Evolutionary conservation across 495 filamentous ascomycete genomes (phyloP).

Genomic region (Penicillium salamii): DNA sequence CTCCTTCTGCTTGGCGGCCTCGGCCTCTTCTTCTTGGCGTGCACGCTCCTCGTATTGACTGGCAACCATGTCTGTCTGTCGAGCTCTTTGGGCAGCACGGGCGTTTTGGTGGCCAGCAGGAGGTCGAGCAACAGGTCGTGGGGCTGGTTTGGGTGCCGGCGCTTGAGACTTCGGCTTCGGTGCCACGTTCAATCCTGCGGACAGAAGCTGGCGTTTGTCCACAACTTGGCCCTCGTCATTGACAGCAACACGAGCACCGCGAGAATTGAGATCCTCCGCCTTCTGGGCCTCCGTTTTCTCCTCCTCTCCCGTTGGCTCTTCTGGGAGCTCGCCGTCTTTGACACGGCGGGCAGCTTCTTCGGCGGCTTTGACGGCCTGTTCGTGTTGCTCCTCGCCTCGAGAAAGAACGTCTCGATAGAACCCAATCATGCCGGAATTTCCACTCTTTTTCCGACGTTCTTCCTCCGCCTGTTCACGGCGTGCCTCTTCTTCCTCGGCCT

Average conservation of each 20-base stretch:
- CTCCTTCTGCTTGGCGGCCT: constrained; percentile 62
- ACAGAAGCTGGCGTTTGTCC: constrained; percentile 87
- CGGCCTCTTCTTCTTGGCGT: constrained; percentile 75
- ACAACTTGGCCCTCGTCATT: constrained; percentile 95
- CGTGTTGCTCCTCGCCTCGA: constrained; percentile 71
- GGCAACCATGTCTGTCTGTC: constrained; percentile 86
- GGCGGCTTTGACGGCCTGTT: constrained; percentile 61
- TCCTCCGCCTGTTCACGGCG: constrained; percentile 65
- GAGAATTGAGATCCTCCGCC: constrained; percentile 69
- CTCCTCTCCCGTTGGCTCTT: constrained; percentile 30
- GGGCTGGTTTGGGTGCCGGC: constrained; percentile 29
- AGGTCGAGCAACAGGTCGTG: constrained; percentile 27
- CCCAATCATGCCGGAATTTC: constrained; percentile 71
- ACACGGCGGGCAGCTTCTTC: constrained; percentile 62
- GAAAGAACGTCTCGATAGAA: constrained; percentile 86
- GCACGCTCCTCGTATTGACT: constrained; percentile 63
- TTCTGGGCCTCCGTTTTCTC: constrained; percentile 69
- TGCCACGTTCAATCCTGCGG: constrained; percentile 81
- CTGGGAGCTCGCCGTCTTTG: constrained; percentile 34
- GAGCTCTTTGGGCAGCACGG: constrained; percentile 61
- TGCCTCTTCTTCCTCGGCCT: constrained; percentile 79
- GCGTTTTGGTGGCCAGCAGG: constrained; percentile 41
- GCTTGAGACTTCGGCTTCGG: constrained; percentile 52
- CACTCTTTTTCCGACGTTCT: constrained; percentile 57
- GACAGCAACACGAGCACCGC: constrained; percentile 65